A percentile compares a stretch with the other conserved stretches of the same genome.
These are phyloP conservation scores for Fusarium tuaranense DNA, from an alignment of 2,329 filamentous ascomycete species.

Conservation along the genomic window DNA sequence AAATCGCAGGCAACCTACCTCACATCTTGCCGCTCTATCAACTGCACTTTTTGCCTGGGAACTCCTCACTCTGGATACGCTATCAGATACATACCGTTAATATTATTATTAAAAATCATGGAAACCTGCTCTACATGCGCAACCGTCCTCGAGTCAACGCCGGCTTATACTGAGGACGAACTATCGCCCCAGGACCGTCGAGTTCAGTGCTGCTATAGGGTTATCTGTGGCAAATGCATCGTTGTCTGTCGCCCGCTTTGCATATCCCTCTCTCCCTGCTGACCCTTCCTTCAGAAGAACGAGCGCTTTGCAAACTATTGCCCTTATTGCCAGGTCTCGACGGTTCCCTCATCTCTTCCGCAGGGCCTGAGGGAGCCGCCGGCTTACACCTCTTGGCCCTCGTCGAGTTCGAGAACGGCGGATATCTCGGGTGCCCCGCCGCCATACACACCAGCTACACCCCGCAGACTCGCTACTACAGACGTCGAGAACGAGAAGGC, in stretches of 20 bases:
- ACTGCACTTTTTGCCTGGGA: slow-evolving; percentile 8
- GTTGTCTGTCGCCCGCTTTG: slow-evolving; percentile 57
- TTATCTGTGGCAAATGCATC: slow-evolving; percentile 79
- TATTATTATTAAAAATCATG: slow-evolving; percentile 40
- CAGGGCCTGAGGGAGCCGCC: slow-evolving; percentile 78
- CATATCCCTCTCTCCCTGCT: slow-evolving; percentile 8
- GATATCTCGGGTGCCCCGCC: slow-evolving; percentile 50
- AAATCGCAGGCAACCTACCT: slow-evolving; percentile 13
- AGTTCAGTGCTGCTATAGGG: slow-evolving; percentile 75
- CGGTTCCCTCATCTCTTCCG: slow-evolving; percentile 65
- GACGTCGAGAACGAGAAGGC: slow-evolving; percentile 41
- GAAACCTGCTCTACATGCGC: slow-evolving; percentile 78
- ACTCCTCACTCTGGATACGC: not conserved
- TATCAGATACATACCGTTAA: not conserved
- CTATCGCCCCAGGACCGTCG: slow-evolving; percentile 66
- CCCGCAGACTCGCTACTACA: not conserved
- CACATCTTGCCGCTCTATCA: slow-evolving; percentile 2
- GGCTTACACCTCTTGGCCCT: slow-evolving; percentile 63
- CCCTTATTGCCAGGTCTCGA: slow-evolving; percentile 83
- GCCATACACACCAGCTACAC: slow-evolving; percentile 50
- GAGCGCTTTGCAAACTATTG: slow-evolving; percentile 74
- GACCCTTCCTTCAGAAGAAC: slow-evolving; percentile 63
- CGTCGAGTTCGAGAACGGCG: slow-evolving; percentile 41
- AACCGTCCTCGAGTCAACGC: slow-evolving; percentile 66
- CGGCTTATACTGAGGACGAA: slow-evolving; percentile 68